phyloP scores from a whole-genome alignment of 768 basidiomycete genomes.

The Trametes maxima region DNA sequence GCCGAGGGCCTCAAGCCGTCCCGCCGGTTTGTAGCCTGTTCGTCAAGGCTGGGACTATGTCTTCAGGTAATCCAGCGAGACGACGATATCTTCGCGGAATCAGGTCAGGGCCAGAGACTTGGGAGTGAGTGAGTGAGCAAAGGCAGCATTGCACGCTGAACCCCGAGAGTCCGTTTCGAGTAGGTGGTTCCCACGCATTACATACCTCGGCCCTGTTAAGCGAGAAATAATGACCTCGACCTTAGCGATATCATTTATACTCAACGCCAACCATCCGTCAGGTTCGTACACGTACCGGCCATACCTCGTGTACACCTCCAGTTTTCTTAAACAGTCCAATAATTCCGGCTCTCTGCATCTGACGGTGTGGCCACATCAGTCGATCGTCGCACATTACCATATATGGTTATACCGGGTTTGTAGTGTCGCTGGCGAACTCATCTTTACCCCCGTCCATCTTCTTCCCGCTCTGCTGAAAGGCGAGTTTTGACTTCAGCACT shows the following conservation, averaged over 20 bases:
- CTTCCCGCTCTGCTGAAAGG: neutral
- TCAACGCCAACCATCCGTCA: neutral
- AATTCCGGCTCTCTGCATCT: too few species aligned
- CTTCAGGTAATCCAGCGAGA: too few species aligned
- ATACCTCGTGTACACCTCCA: too few species aligned
- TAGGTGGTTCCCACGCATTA: slow-evolving; percentile 4
- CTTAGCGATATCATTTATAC: slow-evolving; percentile 4
- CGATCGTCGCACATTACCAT: slow-evolving; percentile 8
- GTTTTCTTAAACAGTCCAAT: too few species aligned
- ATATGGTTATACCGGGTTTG: slow-evolving; percentile 18
- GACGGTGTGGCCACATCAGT: slow-evolving; percentile 6
- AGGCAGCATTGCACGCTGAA: neutral
- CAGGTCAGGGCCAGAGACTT: too few species aligned
- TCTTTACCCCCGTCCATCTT: neutral
- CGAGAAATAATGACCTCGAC: neutral
- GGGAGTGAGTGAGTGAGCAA: too few species aligned
- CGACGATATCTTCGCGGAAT: too few species aligned
- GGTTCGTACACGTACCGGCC: too few species aligned
- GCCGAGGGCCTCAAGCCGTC: neutral
- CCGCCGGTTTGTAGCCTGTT: neutral
- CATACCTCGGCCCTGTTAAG: too few species aligned
- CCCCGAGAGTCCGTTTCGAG: neutral
- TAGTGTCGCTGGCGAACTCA: slow-evolving; percentile 16
- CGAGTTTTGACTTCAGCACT: neutral
- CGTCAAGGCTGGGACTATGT: too few species aligned